Conservation (phyloP, 306 rosid genomes). For the Medicago arabica region DNA sequence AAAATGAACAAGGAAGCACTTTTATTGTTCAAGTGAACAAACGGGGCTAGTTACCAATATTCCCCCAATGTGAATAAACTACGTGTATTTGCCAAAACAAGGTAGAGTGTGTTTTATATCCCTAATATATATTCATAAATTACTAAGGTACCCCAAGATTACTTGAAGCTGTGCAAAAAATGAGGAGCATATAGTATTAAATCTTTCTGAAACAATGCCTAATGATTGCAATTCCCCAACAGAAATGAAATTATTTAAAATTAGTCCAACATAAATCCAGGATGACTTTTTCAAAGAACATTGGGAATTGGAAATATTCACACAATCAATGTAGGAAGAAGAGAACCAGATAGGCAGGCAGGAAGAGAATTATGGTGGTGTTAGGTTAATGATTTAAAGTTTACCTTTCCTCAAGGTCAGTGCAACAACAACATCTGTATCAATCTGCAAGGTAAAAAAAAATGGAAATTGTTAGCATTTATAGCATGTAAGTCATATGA, state of each 20-base stretch:
- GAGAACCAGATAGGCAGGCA: neutral
- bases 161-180: conserved; percentile 1
- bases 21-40: neutral
- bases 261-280: neutral
- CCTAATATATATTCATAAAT: neutral
- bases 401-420: conserved; percentile 84
- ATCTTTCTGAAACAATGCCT: conserved; percentile 1
- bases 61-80: neutral
- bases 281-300: conserved; percentile 27
- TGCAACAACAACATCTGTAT: conserved; percentile 85
- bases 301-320: neutral
- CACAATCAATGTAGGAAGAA: conserved; percentile 20
- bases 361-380: conserved; percentile 2
- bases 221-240: conserved; percentile 1
- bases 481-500: neutral
- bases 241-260: conserved; percentile 5
- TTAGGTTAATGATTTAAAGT: conserved; percentile 15
- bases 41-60: neutral
- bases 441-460: conserved; percentile 64
- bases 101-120: neutral
- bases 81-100: conserved; percentile 1
- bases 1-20: no score
- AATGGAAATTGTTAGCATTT: conserved; percentile 12
- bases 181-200: neutral
- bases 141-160: neutral